Percentiles rank a stretch among this genome's conserved stretches.
Conservation (phyloP, 2,329 filamentous ascomycete genomes). For the Talaromyces sp. region DNA sequence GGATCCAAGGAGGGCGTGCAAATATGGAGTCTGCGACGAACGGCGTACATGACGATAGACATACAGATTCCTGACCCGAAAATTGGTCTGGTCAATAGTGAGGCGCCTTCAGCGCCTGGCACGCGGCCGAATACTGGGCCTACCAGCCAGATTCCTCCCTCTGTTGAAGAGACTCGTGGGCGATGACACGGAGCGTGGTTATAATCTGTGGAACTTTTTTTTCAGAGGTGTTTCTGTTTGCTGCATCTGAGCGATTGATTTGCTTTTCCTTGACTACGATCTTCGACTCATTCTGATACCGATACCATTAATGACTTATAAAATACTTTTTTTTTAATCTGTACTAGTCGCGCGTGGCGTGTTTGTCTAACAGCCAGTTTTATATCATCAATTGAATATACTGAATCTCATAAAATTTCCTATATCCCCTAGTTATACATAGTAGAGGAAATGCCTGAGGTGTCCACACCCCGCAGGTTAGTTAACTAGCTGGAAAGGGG, state of each 20-base stretch:
- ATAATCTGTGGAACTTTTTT: constrained; percentile 5
- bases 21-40: constrained; percentile 72
- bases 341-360: background rate
- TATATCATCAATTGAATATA: background rate
- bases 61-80: constrained; percentile 49
- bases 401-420: too few species aligned
- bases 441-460: background rate
- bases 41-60: constrained; percentile 71
- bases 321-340: background rate
- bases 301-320: background rate
- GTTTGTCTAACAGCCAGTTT: background rate
- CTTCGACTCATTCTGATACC: background rate
- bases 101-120: constrained; percentile 28
- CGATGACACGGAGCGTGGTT: constrained; percentile 2
- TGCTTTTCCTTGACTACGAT: background rate
- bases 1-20: constrained; percentile 59
- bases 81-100: constrained; percentile 38
- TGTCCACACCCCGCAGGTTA: background rate
- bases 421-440: background rate
- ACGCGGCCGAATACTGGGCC: constrained; percentile 31
- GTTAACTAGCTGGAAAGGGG: background rate
- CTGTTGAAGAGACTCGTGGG: background rate
- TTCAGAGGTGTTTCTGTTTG: background rate
- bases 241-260: background rate
- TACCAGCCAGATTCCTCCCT: constrained; percentile 2